Base-by-base conservation (phyloP, 140 eudicot genomes). In the Stevia rebaudiana region DNA sequence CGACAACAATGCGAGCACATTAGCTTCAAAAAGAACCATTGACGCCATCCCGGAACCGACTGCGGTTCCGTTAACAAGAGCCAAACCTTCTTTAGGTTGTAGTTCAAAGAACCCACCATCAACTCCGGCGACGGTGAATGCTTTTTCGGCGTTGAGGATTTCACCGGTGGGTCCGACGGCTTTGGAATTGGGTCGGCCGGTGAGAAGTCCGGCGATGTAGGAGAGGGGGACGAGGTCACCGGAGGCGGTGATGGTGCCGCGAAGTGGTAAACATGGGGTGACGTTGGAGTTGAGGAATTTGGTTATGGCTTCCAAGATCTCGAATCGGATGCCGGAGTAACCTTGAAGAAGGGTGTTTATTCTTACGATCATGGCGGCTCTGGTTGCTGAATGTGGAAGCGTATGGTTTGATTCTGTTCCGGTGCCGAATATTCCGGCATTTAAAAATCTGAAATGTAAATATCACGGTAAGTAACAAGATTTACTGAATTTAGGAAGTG, bases 31-130 rank as follows among this genome's bases (percentile, higher is more conserved):
- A 15, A 87, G 84, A 23, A 88, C 97, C 63, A 80, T 86, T 13
- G 97, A 78, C 24, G 97, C 97, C 84, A 90, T 52, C 10, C 94
- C 97, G 0, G 97, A 90, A 18, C 95, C 97, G 18, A 90, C 97
- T 0, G 95, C 94, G 2, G 90, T 86, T 5, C 97, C 94, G 30
- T 90, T 86, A 2, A 86, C 90, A n/a, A 90, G 83, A 18, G 94
- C 94, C 49, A 86, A 81, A 30, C 95, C 94, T 80, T 90, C 97
- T 65, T 90, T 90, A 2, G 97, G 95, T 54, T 84, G 97, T 39
- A 90, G 74, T 82, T 90, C 90, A 25, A 90, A 90, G 70, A 84
- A 82, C 16, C 81, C 85, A 28, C 71, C 48, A 0, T 37, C 59
- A 15, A 88, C 69, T 0, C 87, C 94, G 55, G 95, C 97, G 2